These are phyloP conservation scores for Evansstolkia leycettana DNA, from an alignment of 495 filamentous ascomycete genomes.

Conservation along the genomic window DNA sequence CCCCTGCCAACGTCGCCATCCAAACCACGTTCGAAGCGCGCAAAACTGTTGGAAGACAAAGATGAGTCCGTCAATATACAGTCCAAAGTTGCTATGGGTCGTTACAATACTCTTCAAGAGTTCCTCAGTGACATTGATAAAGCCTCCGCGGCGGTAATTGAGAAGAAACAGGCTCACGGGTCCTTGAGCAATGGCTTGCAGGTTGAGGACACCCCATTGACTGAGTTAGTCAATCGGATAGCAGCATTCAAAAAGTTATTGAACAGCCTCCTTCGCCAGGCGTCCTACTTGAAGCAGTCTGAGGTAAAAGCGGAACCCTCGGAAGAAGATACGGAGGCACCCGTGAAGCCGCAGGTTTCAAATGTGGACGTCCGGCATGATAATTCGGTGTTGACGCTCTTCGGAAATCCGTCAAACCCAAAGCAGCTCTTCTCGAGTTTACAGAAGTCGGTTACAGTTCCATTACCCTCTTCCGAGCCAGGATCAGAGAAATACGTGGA, in stretches of 20 bases:
- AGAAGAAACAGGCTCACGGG: conserved; percentile 26
- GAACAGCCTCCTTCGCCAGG: conserved; percentile 35
- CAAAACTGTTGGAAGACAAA: conserved; percentile 30
- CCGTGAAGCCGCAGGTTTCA: conserved; percentile 11
- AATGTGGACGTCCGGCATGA: conserved; percentile 25
- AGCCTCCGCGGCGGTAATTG: conserved; percentile 32
- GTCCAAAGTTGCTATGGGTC: conserved; percentile 24
- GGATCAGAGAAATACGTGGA: conserved; percentile 32
- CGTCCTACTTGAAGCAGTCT: conserved; percentile 18
- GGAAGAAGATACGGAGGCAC: conserved; percentile 26
- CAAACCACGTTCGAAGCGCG: conserved; percentile 37
- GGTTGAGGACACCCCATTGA: conserved; percentile 21
- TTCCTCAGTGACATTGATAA: conserved; percentile 37
- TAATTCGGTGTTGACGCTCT: conserved; percentile 56
- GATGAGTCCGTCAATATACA: conserved; percentile 28
- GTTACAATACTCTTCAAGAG: conserved; percentile 34
- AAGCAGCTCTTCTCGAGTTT: conserved; percentile 79
- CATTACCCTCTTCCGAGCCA: conserved; percentile 23
- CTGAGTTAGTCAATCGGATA: conserved; percentile 28
- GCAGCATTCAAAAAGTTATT: conserved; percentile 37
- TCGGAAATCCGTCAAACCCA: conserved; percentile 50
- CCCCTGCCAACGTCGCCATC: conserved; percentile 25
- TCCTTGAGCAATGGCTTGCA: conserved; percentile 10
- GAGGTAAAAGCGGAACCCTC: conserved; percentile 28
- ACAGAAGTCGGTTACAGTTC: conserved; percentile 37